Conservation (phyloP, 371 early-diverging fungal species). For the Encephalitozoon hellem region DNA sequence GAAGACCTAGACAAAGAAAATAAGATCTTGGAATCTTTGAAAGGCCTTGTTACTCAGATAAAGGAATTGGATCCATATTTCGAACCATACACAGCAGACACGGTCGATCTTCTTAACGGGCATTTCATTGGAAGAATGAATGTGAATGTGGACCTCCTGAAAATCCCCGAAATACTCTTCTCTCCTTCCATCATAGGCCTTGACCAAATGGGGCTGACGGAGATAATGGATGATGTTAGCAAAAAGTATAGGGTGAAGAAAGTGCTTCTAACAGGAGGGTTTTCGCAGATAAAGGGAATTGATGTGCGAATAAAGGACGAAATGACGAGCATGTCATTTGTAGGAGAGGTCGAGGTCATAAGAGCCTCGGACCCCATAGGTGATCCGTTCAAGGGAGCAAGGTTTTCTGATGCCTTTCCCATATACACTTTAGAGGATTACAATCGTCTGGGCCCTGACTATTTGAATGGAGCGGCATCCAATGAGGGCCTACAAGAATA, state of each 20-base stretch:
- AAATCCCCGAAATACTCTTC: conserved; percentile 58
- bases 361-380: conserved; percentile 40
- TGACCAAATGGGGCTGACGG: conserved; percentile 56
- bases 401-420: conserved; percentile 30
- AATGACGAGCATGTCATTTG: conserved; percentile 24
- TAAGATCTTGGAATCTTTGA: conserved; percentile 33
- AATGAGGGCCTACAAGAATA: background rate
- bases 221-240: conserved; percentile 49
- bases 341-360: conserved; percentile 28
- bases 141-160: conserved; percentile 55
- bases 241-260: conserved; percentile 35
- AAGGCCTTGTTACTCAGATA: conserved; percentile 35
- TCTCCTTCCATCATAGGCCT: conserved; percentile 56
- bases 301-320: conserved; percentile 54
- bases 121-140: conserved; percentile 41
- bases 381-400: conserved; percentile 53
- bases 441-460: conserved; percentile 12
- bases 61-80: conserved; percentile 56
- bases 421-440: conserved; percentile 48
- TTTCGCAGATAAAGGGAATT: conserved; percentile 54
- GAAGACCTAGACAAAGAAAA: conserved; percentile 47
- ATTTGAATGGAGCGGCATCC: background rate
- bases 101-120: conserved; percentile 46
- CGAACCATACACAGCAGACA: conserved; percentile 37
- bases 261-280: conserved; percentile 61